A percentile compares a stretch with the other conserved stretches of the same genome.
phyloP scores from a whole-genome alignment of 2,329 filamentous ascomycete species.

The Alternaria arbusti region DNA sequence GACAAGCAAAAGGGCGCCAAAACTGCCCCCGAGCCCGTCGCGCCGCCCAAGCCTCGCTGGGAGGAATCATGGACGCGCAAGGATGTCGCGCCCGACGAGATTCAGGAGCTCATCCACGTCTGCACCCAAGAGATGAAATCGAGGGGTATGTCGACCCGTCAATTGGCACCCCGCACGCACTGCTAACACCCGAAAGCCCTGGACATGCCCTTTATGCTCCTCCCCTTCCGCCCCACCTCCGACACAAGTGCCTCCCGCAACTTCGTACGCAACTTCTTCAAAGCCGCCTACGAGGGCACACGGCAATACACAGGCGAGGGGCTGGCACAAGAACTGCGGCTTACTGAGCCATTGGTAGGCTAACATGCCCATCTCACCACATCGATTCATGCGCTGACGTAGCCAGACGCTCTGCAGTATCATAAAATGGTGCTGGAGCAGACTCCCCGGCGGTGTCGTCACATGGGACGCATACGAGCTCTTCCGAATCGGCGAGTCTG shows the following conservation, averaged over 20 bases:
- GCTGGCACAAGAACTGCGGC: slow-evolving; percentile 83
- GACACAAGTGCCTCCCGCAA: slow-evolving; percentile 90
- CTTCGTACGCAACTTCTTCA: slow-evolving; percentile 93
- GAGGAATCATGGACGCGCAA: slow-evolving; percentile 86
- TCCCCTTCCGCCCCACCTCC: slow-evolving; percentile 92
- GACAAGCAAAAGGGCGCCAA: slow-evolving; percentile 42
- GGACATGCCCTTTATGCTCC: slow-evolving; percentile 87
- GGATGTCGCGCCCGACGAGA: slow-evolving; percentile 84
- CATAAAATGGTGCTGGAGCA: slow-evolving; percentile 98
- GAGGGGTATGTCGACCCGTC: slow-evolving; percentile 68
- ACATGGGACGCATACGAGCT: slow-evolving; percentile 97
- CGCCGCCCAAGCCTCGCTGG: slow-evolving; percentile 76
- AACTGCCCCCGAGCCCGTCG: slow-evolving; percentile 32
- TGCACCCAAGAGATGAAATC: slow-evolving; percentile 93
- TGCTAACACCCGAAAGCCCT: slow-evolving; percentile 65
- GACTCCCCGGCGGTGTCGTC: slow-evolving; percentile 87
- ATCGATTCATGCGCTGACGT: slow-evolving; percentile 20
- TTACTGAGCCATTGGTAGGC: slow-evolving; percentile 91
- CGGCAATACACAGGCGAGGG: slow-evolving; percentile 67
- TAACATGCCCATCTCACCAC: neutral
- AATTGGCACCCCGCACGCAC: neutral
- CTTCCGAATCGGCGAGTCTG: slow-evolving; percentile 92
- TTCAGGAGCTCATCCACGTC: slow-evolving; percentile 82
- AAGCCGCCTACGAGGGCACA: slow-evolving; percentile 66
- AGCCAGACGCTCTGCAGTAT: slow-evolving; percentile 86